Base-by-base conservation (phyloP, 2,329 filamentous ascomycete species). In the Colletotrichum somersetense region DNA sequence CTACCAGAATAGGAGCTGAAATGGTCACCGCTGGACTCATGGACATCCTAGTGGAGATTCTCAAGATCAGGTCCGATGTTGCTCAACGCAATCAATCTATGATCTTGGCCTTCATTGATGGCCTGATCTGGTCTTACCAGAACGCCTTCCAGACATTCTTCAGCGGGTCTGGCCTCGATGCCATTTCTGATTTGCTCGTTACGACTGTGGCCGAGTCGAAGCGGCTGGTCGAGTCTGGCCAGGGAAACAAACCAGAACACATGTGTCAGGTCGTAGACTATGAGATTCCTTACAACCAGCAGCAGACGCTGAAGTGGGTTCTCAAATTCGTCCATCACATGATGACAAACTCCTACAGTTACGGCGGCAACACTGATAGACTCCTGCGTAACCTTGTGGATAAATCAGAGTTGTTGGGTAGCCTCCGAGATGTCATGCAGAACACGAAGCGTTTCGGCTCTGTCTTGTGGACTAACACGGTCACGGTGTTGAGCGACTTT, bases 321-420 rank as follows among this genome's bases (percentile, higher is more conserved):
- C 92, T 99, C 81, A 98, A 97, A 81, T 97, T 98, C 79, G 92
- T 97, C 74, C 95, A 97, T 76, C 95, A 98, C 80, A 92, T 98
- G 84, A 97, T 98, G 92, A 92, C 83, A 81, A 97, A 87, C 87
- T 91, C 85, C 80, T 90, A 87, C 75, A 85, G 85, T 48, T 89
- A 87, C 74, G 88, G 93, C 67, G 93, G 93, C 70, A 96, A 95
- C 71, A 96, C 95, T 67, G 96, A 98, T 79, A 92, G 96, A 46
- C 85, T 98, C 6, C 86, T 99, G 76, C 91, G 97, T 66, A 99
- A 98, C 78, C 84, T 99, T 71, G 97, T 98, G 59, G 97, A 99
- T 81, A 97, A 96, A 56, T 93, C 95, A 33, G 92, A 93, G 73
- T 86, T 99, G 57, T 87, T 99, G 57, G 88, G 86, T 30, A 94